These are phyloP conservation scores for Arctium minus DNA, from an alignment of 129 eudicot species.

Conservation along the genomic window DNA sequence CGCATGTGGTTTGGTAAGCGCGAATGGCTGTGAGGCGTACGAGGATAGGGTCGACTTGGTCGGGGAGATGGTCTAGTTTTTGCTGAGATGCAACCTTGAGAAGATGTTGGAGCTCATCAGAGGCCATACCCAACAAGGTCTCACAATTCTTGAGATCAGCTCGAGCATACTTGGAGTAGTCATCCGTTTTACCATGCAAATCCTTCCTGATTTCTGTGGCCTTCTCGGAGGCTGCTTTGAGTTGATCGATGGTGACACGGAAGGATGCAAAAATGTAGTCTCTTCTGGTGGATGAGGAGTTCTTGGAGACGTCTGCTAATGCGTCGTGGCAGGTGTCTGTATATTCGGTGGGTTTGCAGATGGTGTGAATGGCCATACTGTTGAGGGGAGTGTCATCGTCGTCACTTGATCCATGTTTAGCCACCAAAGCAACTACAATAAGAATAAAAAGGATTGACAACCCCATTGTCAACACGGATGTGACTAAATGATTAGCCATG, in stretches of 20 bases:
- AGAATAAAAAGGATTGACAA: slow-evolving; percentile 30
- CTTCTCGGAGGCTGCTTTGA: slow-evolving; percentile 29
- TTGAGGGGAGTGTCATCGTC: slow-evolving; percentile 21
- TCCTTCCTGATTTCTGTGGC: slow-evolving; percentile 13
- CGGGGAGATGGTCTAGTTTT: slow-evolving; percentile 12
- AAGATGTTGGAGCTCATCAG: slow-evolving; percentile 28
- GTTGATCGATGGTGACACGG: slow-evolving; percentile 32
- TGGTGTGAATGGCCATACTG: slow-evolving; percentile 34
- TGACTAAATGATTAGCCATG: slow-evolving; percentile 27
- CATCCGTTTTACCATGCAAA: slow-evolving; percentile 12
- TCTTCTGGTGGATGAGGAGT: slow-evolving; percentile 43
- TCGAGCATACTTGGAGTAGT: slow-evolving; percentile 7
- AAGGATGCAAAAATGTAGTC: slow-evolving; percentile 47
- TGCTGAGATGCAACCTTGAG: slow-evolving; percentile 26
- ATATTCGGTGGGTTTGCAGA: slow-evolving; percentile 49
- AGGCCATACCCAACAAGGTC: slow-evolving; percentile 30
- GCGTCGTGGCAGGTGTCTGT: slow-evolving; percentile 40
- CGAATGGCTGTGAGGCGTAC: slow-evolving; percentile 45
- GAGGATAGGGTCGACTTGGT: slow-evolving; percentile 28
- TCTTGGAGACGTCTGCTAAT: slow-evolving; percentile 36
- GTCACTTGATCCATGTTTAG: slow-evolving; percentile 7
- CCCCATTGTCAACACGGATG: slow-evolving; percentile 29
- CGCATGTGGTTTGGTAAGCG: slow-evolving; percentile 39
- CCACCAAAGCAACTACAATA: slow-evolving; percentile 30
- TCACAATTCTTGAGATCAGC: slow-evolving; percentile 42